A percentile compares a stretch with the other conserved stretches of the same genome.
Evolutionary conservation across 495 filamentous ascomycete species (phyloP).

Genomic region (Neurospora sp.): DNA sequence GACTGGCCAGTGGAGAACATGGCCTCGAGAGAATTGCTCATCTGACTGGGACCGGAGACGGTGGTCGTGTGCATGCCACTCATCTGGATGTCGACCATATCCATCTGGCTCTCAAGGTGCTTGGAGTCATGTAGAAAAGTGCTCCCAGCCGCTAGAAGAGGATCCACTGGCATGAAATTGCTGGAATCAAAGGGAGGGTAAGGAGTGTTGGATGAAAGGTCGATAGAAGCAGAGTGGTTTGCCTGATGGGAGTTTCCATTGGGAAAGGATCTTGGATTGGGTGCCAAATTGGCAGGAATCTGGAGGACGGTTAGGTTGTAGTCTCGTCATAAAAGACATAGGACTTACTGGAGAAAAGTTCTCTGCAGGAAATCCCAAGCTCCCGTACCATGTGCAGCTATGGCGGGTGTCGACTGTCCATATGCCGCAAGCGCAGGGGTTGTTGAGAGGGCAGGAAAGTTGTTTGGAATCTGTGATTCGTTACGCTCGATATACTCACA

Average conservation of each 20-base stretch:
- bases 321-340: neutral
- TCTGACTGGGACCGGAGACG: neutral
- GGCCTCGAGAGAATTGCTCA: neutral
- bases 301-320: neutral
- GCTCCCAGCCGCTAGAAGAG: accelerated
- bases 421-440: neutral
- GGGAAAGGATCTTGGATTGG: neutral
- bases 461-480: neutral
- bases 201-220: neutral
- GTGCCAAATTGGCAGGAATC: neutral
- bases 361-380: neutral
- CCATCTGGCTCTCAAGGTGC: neutral
- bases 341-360: neutral
- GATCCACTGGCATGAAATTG: neutral
- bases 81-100: neutral
- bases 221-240: neutral
- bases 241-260: neutral
- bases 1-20: neutral
- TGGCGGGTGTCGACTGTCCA: neutral
- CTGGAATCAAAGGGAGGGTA: neutral
- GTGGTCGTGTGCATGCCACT: neutral
- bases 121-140: neutral
- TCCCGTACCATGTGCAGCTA: neutral
- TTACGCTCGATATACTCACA: neutral
- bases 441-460: neutral